Evolutionary conservation across 208 protist genomes (phyloP).

Genomic region (Porcisia hertigi): DNA sequence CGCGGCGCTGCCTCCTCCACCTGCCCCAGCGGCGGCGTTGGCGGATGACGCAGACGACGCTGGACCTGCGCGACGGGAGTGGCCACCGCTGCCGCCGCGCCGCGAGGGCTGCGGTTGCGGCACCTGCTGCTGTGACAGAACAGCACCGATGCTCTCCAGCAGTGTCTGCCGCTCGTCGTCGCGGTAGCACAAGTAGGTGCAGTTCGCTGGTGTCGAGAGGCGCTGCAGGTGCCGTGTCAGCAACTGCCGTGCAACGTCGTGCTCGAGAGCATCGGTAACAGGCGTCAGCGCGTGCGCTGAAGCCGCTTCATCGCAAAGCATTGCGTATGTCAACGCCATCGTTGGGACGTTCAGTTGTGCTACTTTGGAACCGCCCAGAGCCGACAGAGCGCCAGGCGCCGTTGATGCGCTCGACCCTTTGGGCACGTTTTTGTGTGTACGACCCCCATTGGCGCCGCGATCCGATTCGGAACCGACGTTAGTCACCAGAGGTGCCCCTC

Average conservation of each 20-base stretch:
- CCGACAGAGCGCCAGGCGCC: not conserved
- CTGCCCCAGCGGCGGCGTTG: not conserved
- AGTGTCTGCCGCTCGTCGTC: slow-evolving; percentile 39
- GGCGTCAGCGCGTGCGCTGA: slow-evolving; percentile 49
- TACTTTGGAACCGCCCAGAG: slow-evolving; percentile 5
- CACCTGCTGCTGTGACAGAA: slow-evolving; percentile 28
- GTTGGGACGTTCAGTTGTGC: slow-evolving; percentile 47
- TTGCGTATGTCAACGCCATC: slow-evolving; percentile 50
- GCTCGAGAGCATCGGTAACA: slow-evolving; percentile 49
- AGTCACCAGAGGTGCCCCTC: slow-evolving; percentile 1
- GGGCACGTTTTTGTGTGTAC: not conserved
- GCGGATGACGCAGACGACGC: slow-evolving; percentile 1
- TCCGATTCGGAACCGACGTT: slow-evolving; percentile 1
- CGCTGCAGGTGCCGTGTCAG: slow-evolving; percentile 61
- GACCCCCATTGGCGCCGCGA: not conserved
- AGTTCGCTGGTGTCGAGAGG: slow-evolving; percentile 54
- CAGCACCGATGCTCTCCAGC: slow-evolving; percentile 24
- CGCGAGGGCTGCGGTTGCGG: slow-evolving; percentile 22
- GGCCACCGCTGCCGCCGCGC: slow-evolving; percentile 10
- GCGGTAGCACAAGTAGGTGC: slow-evolving; percentile 78
- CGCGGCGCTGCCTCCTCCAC: not conserved
- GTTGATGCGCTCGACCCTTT: not conserved
- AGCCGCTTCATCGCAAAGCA: slow-evolving; percentile 49
- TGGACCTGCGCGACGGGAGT: not conserved
- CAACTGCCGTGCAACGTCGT: slow-evolving; percentile 60